Base-by-base conservation (phyloP, 371 early-diverging fungal species). In the Funneliformis caledonium region DNA sequence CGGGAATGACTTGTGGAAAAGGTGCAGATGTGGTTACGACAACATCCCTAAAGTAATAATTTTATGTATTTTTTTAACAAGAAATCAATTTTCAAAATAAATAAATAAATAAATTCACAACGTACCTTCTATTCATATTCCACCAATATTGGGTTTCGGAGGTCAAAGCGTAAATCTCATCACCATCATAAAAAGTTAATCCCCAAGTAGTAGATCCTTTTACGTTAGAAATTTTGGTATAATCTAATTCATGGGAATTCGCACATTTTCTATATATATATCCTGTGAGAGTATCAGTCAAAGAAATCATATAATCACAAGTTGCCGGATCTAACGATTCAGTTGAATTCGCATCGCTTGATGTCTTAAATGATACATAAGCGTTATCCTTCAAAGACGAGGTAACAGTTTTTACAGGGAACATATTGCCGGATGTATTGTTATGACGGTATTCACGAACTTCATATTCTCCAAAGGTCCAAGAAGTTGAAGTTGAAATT, bases 301-400 rank as follows among this genome's bases (percentile, higher is more conserved):
- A 70, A 9, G 70, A n/a, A 70, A 70, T 47, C 12, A 12, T 42
- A 70, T 70, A 70, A 43, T 70, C 31, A 48, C 70, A 70, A 2
- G 42, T 19, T 70, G 45, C 48, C 10, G 16, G 26, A 43, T 26
- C n/a, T 47, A 10, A 12, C 0, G 12, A 22, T 11, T 43, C 70
- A 47, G 1, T 0, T 8, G 4, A 12, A 10, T 70, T 19, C 1
- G 26, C 1, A 11, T 16, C 70, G n/a, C 16, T 70, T 22, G 12
- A 70, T 11, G 11, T 22, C 4, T 42, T 45, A 11, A 12, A 43
- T 10, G 45, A 43, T n/a, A 70, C 6, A 22, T 45, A 4, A 48
- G 6, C 12, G 45, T 47, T 22, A 6, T 43, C 47, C 47, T 9
- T 70, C 12, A 56, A 7, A 16, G 56, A 56, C 2, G 47, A 42